Conservation (phyloP, 352 stramenopile genomes). For the Pythium volutum region DNA sequence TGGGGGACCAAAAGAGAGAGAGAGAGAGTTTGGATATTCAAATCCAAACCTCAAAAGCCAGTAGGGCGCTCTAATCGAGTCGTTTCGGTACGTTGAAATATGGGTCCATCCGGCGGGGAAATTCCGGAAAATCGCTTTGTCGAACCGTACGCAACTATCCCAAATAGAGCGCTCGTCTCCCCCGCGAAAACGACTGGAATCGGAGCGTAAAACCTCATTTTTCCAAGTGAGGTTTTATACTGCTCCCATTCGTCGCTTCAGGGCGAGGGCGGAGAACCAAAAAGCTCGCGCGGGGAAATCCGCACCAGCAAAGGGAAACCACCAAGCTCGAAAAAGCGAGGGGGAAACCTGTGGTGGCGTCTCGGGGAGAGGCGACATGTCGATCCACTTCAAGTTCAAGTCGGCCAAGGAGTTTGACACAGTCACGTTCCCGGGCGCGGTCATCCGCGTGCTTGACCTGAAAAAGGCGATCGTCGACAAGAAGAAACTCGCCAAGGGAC, state of each 20-base stretch:
- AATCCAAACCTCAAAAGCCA: conserved; percentile 34
- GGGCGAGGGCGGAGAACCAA: neutral
- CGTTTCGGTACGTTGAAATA: neutral
- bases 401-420: conserved; percentile 89
- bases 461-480: conserved; percentile 93
- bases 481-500: conserved; percentile 90
- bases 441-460: conserved; percentile 88
- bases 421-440: conserved; percentile 78
- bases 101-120: no score
- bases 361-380: conserved; percentile 41
- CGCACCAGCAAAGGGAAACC: conserved; percentile 1
- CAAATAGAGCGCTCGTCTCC: conserved; percentile 4
- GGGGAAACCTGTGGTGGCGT: neutral
- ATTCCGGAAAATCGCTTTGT: neutral
- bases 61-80: conserved; percentile 15
- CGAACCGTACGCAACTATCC: neutral
- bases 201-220: conserved; percentile 2
- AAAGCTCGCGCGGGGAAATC: conserved; percentile 1
- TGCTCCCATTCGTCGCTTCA: neutral
- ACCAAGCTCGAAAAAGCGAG: no score
- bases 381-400: conserved; percentile 92
- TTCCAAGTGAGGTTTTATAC: conserved; percentile 10
- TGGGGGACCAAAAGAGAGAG: no score
- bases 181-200: conserved; percentile 17
- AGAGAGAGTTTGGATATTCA: conserved; percentile 46